phyloP scores from a whole-genome alignment of 495 filamentous ascomycete species.

The Ramalina intermedia region DNA sequence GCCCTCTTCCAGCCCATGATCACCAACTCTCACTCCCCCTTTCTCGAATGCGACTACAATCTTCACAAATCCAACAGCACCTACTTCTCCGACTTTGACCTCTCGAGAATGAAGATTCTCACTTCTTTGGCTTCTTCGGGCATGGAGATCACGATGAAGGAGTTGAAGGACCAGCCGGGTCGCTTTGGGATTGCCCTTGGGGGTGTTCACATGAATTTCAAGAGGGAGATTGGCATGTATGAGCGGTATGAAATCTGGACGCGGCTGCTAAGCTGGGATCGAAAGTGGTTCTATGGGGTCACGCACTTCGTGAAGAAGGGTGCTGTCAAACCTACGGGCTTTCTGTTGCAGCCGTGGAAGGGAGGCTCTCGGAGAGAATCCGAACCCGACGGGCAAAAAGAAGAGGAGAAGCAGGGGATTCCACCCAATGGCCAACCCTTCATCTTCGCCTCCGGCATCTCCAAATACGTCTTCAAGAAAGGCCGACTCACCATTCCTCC shows the following conservation, averaged over 20 bases:
- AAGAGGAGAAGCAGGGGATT: neutral
- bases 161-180: constrained; percentile 19
- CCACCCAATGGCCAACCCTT: constrained; percentile 7
- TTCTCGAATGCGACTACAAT: constrained; percentile 70
- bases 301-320: constrained; percentile 49
- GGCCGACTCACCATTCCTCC: constrained; percentile 79
- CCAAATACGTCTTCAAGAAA: constrained; percentile 84
- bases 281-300: constrained; percentile 54
- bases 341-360: constrained; percentile 13
- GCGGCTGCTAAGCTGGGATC: constrained; percentile 56
- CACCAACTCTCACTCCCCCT: constrained; percentile 21
- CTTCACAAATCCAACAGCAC: constrained; percentile 74
- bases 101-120: constrained; percentile 49
- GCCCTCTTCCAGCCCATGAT: constrained; percentile 50
- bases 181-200: constrained; percentile 49
- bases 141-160: constrained; percentile 27
- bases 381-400: neutral
- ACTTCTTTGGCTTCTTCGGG: constrained; percentile 36
- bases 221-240: constrained; percentile 53
- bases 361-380: neutral
- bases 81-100: constrained; percentile 71
- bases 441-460: constrained; percentile 61
- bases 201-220: constrained; percentile 51
- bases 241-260: constrained; percentile 60
- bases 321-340: constrained; percentile 17